Base-by-base conservation (phyloP, 2,329 filamentous ascomycete genomes). In the Ophiosphaerella herpotricha region DNA sequence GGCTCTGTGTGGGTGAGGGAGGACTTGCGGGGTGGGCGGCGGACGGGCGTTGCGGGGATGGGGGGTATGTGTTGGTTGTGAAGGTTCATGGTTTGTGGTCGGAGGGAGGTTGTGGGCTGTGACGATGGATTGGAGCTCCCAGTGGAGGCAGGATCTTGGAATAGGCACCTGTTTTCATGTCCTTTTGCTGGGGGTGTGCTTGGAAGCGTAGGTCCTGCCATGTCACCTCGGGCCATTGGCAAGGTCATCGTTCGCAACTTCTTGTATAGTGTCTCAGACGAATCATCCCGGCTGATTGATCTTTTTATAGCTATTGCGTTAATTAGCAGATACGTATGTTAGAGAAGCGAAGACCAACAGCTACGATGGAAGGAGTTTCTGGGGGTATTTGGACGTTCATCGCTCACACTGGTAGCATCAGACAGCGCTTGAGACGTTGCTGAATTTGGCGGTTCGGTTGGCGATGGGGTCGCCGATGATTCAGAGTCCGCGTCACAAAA, bases 401-500 rank as follows among this genome's bases (percentile, higher is more conserved):
- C 32, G 13, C 34, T 41, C 32, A 32, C 18, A 12, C 21, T 45
- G 2, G 56, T 54, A 6, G 46, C 33, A 21, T 48, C 29, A 9
- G 43, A 55, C 7, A 39, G 46, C 9, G 46, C 33, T 12, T 21
- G 34, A 39, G 55, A 62, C 16, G 47, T 23, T 11, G 57, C 57
- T 31, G 62, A 65, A 8, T 50, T 56, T 3, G 60, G 57, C 23
- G 50, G 26, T 21, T 62, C 58, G 16, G 44, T 48, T 12, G 55
- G 46, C 5, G 58, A 62, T 4, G 56, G 39, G 3, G 55, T 54
- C 0, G 54, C 57, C 4, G 60, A 61, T 8, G 50, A 33, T 31
- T 53, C 47, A 2, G 56, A 60, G 29, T 59, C 32, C 3, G 56
- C 43, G 33, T 61, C 57, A n/a, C 50, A 54, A 41, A 62, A 62